Evolutionary conservation across 2,329 filamentous ascomycete genomes (phyloP).

Genomic region (Diaporthe amygdali): DNA sequence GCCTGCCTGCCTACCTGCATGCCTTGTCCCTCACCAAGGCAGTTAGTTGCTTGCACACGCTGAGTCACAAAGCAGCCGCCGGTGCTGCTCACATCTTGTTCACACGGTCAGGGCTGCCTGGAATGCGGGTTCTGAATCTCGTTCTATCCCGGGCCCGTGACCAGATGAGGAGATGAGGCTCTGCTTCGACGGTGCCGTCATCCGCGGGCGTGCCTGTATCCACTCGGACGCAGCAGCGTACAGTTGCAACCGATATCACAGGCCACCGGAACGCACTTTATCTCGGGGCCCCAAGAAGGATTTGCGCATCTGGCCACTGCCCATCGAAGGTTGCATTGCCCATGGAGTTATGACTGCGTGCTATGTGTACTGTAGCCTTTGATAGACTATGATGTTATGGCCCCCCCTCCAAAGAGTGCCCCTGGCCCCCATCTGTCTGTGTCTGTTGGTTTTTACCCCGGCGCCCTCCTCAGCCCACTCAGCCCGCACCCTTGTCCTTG

Average conservation of each 20-base stretch:
- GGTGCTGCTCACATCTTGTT: background rate
- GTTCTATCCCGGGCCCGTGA: background rate
- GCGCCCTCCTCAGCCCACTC: slow-evolving; percentile 14
- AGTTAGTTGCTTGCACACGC: background rate
- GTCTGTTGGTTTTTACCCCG: slow-evolving; percentile 14
- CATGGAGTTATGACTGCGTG: slow-evolving; percentile 2
- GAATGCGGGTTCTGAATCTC: background rate
- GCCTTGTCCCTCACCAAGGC: background rate
- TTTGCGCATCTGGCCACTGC: background rate
- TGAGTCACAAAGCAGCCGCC: background rate
- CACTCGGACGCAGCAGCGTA: background rate
- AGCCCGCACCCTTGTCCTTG: slow-evolving; percentile 11
- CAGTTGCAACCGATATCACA: background rate
- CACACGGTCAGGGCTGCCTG: background rate
- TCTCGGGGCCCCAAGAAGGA: background rate
- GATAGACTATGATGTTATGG: slow-evolving; percentile 6
- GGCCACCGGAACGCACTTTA: background rate
- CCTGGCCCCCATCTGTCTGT: slow-evolving; percentile 1
- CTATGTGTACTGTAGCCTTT: background rate
- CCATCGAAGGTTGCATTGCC: background rate
- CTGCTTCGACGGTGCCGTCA: slow-evolving; percentile 1
- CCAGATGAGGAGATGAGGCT: slow-evolving; percentile 8
- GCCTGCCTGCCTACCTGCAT: background rate
- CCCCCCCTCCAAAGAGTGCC: slow-evolving; percentile 6
- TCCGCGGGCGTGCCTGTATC: background rate